Base-by-base conservation (phyloP, 768 basidiomycete genomes). In the Phanerochaete carnosa region DNA sequence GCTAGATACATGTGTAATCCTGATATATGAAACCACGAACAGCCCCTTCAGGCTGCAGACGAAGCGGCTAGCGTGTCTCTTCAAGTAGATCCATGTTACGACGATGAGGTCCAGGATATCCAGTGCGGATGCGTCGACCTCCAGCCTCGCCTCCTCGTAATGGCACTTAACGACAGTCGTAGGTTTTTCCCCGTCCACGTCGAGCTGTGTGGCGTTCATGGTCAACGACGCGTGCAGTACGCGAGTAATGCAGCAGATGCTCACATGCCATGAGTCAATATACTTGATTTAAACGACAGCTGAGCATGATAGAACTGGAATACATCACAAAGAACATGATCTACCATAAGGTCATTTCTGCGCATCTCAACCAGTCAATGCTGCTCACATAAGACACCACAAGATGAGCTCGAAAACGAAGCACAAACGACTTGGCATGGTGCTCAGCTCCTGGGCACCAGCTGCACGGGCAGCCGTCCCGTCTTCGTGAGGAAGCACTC, bases 401-500 rank as follows among this genome's bases (percentile, higher is more conserved):
- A n/a, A n/a, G n/a, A n/a, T n/a, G n/a, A n/a, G n/a, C n/a, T n/a
- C n/a, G n/a, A n/a, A n/a, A n/a, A n/a, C n/a, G n/a, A n/a, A n/a
- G n/a, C n/a, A n/a, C n/a, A n/a, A n/a, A n/a, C n/a, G n/a, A n/a
- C n/a, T n/a, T n/a, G n/a, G n/a, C n/a, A n/a, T n/a, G n/a, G n/a
- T n/a, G n/a, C n/a, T n/a, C n/a, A n/a, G n/a, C n/a, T n/a, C n/a
- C n/a, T n/a, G n/a, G n/a, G n/a, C n/a, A n/a, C n/a, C n/a, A 61
- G 46, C n/a, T 35, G 23, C 13, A 62, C 57, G 23, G 62, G 62
- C n/a, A 62, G 45, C 15, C 51, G 49, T 3, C 62, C 54, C 28
- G 57, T 9, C 29, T 45, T 46, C 7, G 62, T 62, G 33, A 46
- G 45, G 30, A 62, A 59, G 2, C 50, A 55, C 57, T 62, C 62